phyloP scores from a whole-genome alignment of 352 stramenopile genomes.

The Phytophthora sansomeana region DNA sequence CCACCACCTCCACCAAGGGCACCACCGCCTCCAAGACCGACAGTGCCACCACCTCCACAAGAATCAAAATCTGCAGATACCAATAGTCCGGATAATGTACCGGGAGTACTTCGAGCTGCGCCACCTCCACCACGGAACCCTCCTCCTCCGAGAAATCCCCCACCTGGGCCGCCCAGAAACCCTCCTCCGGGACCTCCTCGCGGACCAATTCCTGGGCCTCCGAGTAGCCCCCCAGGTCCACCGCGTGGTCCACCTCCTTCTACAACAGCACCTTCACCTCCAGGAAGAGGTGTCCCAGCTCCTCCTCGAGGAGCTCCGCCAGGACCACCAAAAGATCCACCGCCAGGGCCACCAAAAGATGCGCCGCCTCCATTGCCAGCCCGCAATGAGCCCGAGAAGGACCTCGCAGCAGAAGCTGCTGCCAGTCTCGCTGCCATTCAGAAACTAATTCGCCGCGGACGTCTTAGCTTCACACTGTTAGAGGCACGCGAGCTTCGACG shows the following conservation, averaged over 20 bases:
- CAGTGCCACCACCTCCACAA: constrained; percentile 24
- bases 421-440: constrained; percentile 37
- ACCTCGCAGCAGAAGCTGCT: constrained; percentile 12
- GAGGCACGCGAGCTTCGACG: constrained; percentile 70
- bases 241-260: constrained; percentile 10
- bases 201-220: constrained; percentile 22
- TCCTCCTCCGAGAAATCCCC: neutral
- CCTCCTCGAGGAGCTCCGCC: constrained; percentile 53
- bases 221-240: constrained; percentile 34
- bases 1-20: constrained; percentile 23
- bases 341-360: constrained; percentile 60
- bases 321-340: constrained; percentile 52
- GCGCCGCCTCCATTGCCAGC: constrained; percentile 41
- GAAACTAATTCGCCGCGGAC: constrained; percentile 69
- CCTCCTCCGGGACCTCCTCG: constrained; percentile 3
- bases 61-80: constrained; percentile 6
- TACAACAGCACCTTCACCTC: neutral
- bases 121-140: constrained; percentile 12
- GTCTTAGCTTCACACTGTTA: constrained; percentile 76
- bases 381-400: constrained; percentile 4
- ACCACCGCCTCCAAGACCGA: constrained; percentile 30
- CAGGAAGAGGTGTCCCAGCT: neutral
- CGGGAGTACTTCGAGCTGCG: neutral
- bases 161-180: neutral
- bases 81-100: neutral